These are phyloP conservation scores for Ocimum tenuiflorum DNA, from an alignment of 257 asterid species.

Conservation along the genomic window DNA sequence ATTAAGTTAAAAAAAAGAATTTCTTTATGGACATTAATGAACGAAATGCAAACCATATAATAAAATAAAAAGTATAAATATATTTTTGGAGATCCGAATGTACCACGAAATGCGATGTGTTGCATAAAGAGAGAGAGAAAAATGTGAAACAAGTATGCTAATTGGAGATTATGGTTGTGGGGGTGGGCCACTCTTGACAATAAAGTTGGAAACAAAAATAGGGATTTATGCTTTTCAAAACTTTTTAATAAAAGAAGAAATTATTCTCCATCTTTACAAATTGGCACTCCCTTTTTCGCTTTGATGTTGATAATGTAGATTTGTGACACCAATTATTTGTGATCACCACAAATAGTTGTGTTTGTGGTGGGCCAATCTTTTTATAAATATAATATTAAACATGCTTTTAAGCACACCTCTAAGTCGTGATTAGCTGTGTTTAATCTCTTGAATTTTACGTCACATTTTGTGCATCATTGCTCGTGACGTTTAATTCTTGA, in stretches of 20 bases:
- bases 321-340: slow-evolving; percentile 21
- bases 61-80: not conserved
- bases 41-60: not conserved
- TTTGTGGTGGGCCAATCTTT: slow-evolving; percentile 15
- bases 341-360: slow-evolving; percentile 14
- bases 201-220: slow-evolving; percentile 18
- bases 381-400: not conserved
- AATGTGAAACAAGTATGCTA: not conserved
- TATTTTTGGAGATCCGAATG: not conserved
- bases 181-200: slow-evolving; percentile 15
- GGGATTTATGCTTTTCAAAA: slow-evolving; percentile 28
- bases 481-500: slow-evolving; percentile 1
- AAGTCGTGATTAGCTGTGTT: slow-evolving; percentile 3
- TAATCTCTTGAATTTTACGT: slow-evolving; percentile 14
- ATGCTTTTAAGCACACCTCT: slow-evolving; percentile 11
- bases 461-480: slow-evolving; percentile 20
- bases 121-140: not conserved
- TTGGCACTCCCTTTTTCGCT: slow-evolving; percentile 33
- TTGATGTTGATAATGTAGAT: slow-evolving; percentile 10
- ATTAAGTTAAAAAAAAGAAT: too few species aligned
- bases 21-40: not conserved
- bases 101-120: not conserved
- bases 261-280: slow-evolving; percentile 48
- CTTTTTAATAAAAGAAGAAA: slow-evolving; percentile 25
- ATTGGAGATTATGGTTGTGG: slow-evolving; percentile 6